Conservation (phyloP, 257 asterid genomes). For the Avicennia marina region DNA sequence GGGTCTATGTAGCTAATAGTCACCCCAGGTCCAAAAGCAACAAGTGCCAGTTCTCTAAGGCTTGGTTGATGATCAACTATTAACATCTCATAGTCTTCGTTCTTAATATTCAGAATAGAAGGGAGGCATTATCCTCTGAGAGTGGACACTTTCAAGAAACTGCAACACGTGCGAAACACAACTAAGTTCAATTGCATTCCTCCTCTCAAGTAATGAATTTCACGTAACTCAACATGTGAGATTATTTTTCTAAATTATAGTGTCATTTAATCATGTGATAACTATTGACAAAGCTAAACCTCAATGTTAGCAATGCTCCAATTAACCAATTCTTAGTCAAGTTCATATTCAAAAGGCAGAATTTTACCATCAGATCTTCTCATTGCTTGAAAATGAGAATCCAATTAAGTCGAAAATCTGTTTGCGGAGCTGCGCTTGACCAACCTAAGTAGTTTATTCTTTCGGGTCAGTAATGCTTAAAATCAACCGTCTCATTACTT, state of each 20-base stretch:
- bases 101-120: slow-evolving; percentile 15
- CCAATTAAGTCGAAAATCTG: neutral
- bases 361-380: neutral
- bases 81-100: slow-evolving; percentile 44
- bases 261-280: slow-evolving; percentile 5
- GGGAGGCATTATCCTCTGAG: slow-evolving; percentile 25
- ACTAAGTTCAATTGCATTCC: slow-evolving; percentile 24
- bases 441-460: too few species aligned
- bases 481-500: too few species aligned
- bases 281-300: slow-evolving; percentile 14
- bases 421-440: too few species aligned
- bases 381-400: neutral
- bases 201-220: slow-evolving; percentile 16
- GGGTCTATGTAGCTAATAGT: slow-evolving; percentile 91
- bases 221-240: slow-evolving; percentile 15
- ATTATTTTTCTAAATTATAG: slow-evolving; percentile 15
- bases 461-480: too few species aligned
- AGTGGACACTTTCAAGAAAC: slow-evolving; percentile 25
- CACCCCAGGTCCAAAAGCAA: slow-evolving; percentile 77
- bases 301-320: slow-evolving; percentile 20
- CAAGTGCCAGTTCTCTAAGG: slow-evolving; percentile 47
- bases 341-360: slow-evolving; percentile 18
- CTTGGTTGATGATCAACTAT: slow-evolving; percentile 30
- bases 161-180: slow-evolving; percentile 14
- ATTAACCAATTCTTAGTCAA: slow-evolving; percentile 17